phyloP scores from a whole-genome alignment of 139 green algal genomes.

The Medakamo hakoo region DNA sequence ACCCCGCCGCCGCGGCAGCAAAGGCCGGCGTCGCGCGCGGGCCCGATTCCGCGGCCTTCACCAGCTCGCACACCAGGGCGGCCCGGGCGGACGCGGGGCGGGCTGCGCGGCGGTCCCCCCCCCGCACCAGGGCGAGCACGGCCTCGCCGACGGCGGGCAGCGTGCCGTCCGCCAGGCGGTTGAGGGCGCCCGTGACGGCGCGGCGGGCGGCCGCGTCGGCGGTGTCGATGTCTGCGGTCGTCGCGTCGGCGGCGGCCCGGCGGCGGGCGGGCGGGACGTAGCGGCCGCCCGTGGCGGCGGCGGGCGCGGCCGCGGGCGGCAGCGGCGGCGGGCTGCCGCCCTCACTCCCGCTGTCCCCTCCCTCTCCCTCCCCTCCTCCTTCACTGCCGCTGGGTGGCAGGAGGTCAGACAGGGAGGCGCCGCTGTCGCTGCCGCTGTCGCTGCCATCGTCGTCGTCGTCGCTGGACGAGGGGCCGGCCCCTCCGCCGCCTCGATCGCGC shows the following conservation, averaged over 20 bases:
- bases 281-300: conserved; percentile 1
- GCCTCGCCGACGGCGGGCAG: conserved; percentile 23
- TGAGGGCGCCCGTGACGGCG: conserved; percentile 51
- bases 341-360: conserved; percentile 6
- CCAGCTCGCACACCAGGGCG: conserved; percentile 31
- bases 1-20: conserved; percentile 40
- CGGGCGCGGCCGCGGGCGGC: not conserved
- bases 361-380: not conserved
- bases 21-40: conserved; percentile 57
- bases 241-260: conserved; percentile 5
- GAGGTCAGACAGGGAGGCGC: too few relatives aligned
- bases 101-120: conserved; percentile 31
- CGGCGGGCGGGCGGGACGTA: conserved; percentile 49
- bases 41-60: conserved; percentile 45
- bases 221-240: not conserved
- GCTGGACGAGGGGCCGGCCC: not conserved
- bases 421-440: conserved; percentile 1
- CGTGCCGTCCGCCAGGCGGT: conserved; percentile 56
- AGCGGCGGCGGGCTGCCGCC: conserved; percentile 2
- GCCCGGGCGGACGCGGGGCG: conserved; percentile 24
- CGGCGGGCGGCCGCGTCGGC: conserved; percentile 8
- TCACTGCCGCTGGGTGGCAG: not conserved
- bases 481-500: not conserved
- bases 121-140: conserved; percentile 33
- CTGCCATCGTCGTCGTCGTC: not conserved